phyloP scores from a whole-genome alignment of 2,329 filamentous ascomycete genomes.

The Ophiostoma himal-ulmi region DNA sequence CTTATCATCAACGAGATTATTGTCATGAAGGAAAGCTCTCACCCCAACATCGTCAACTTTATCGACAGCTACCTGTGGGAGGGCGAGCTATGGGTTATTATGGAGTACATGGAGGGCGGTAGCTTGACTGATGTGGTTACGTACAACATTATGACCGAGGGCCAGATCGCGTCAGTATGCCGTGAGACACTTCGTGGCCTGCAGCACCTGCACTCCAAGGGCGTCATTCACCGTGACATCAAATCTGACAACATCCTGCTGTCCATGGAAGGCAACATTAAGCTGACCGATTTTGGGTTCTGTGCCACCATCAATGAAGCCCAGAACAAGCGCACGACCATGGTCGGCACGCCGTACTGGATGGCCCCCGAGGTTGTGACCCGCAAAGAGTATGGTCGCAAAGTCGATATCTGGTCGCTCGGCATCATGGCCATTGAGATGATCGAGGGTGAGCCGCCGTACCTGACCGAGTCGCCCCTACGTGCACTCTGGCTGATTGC shows the following conservation, averaged over 20 bases:
- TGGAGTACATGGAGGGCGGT: slow-evolving; percentile 99
- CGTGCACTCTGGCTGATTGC: slow-evolving; percentile 93
- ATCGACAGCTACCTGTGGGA: slow-evolving; percentile 91
- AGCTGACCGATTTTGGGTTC: slow-evolving; percentile 96
- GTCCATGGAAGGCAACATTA: slow-evolving; percentile 91
- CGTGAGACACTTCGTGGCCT: slow-evolving; percentile 86
- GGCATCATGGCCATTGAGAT: slow-evolving; percentile 99
- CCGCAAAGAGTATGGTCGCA: slow-evolving; percentile 93
- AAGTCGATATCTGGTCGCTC: slow-evolving; percentile 97
- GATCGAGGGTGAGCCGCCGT: slow-evolving; percentile 97
- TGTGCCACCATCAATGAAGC: slow-evolving; percentile 97
- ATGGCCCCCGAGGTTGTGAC: slow-evolving; percentile 99
- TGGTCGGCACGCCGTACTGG: slow-evolving; percentile 99
- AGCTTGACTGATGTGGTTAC: slow-evolving; percentile 97
- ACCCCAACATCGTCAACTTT: slow-evolving; percentile 98
- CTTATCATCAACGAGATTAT: slow-evolving; percentile 98
- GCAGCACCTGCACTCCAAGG: slow-evolving; percentile 94
- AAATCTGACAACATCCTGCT: slow-evolving; percentile 98
- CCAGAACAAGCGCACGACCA: slow-evolving; percentile 95
- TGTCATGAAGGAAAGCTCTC: slow-evolving; percentile 98
- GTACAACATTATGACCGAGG: slow-evolving; percentile 98
- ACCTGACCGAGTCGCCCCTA: slow-evolving; percentile 89
- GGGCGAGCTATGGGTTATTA: slow-evolving; percentile 95
- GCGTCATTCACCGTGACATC: slow-evolving; percentile 97
- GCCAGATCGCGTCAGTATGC: slow-evolving; percentile 93